Conservation (phyloP, 495 filamentous ascomycete species). For the Penicillium bialowiezense region DNA sequence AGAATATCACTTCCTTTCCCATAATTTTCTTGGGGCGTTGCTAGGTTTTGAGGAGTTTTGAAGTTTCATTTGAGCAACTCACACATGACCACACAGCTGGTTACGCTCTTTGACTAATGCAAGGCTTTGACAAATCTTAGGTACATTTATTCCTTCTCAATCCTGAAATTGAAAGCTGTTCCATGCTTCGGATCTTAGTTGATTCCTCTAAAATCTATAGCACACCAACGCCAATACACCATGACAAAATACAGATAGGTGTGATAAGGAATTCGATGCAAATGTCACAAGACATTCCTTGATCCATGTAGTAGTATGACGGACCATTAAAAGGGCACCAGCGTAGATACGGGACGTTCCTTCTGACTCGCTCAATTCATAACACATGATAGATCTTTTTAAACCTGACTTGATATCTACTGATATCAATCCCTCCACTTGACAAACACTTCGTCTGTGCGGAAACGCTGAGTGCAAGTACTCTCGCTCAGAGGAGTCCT, state of each 20-base stretch:
- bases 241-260: too few species aligned
- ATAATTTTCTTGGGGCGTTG: constrained; percentile 7
- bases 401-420: neutral
- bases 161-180: neutral
- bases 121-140: neutral
- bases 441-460: constrained; percentile 90
- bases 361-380: constrained; percentile 14
- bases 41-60: neutral
- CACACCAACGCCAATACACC: too few species aligned
- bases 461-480: constrained; percentile 89
- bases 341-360: too few species aligned
- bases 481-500: constrained; percentile 73
- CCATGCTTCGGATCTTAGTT: constrained; percentile 1
- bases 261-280: too few species aligned
- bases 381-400: constrained; percentile 21
- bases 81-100: neutral
- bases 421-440: constrained; percentile 71
- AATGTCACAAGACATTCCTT: too few species aligned
- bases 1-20: neutral
- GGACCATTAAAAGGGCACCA: too few species aligned
- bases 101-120: constrained; percentile 1
- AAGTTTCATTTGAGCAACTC: neutral
- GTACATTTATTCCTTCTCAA: neutral
- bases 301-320: too few species aligned
- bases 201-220: too few species aligned